Evolutionary conservation across 345 rosid genomes (phyloP).

Genomic region (Geranium rotundifolium): DNA sequence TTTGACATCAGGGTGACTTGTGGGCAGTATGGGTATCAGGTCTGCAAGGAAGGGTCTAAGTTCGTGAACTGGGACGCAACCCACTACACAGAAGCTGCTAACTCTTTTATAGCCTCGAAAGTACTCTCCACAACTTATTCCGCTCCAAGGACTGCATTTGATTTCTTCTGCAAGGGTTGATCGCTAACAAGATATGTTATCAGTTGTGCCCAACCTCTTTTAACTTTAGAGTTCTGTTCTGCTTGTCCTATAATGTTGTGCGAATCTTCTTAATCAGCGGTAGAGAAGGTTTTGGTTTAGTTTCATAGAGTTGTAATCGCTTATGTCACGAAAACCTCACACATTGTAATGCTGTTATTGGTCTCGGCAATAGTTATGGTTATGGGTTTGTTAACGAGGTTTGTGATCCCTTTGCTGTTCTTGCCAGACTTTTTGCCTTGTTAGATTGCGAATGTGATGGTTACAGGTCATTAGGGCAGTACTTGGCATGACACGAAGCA

Average conservation of each 20-base stretch:
- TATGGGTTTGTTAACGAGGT: no score
- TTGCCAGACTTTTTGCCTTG: background rate
- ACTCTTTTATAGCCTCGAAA: conserved; percentile 42
- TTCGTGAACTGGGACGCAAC: conserved; percentile 68
- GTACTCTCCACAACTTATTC: conserved; percentile 51
- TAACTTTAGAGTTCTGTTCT: background rate
- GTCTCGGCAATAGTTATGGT: no score
- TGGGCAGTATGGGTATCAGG: conserved; percentile 36
- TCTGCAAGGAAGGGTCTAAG: conserved; percentile 37
- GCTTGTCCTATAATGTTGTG: background rate
- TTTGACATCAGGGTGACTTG: conserved; percentile 54
- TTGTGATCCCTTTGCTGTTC: no score
- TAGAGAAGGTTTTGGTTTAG: no score
- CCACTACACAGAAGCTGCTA: conserved; percentile 74
- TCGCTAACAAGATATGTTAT: background rate
- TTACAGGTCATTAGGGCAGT: no score
- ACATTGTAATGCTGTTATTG: no score
- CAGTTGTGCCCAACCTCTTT: background rate
- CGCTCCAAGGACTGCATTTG: conserved; percentile 32
- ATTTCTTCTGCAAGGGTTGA: conserved; percentile 41
- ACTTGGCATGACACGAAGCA: no score
- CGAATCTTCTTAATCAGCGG: background rate
- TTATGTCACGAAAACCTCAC: no score
- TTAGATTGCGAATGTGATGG: background rate
- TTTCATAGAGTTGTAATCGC: no score